Evolutionary conservation across 2,329 filamentous ascomycete genomes (phyloP), one percentile per base, ranked within the genome.

Genomic region (Paecilomyces dactylethromorphus): DNA sequence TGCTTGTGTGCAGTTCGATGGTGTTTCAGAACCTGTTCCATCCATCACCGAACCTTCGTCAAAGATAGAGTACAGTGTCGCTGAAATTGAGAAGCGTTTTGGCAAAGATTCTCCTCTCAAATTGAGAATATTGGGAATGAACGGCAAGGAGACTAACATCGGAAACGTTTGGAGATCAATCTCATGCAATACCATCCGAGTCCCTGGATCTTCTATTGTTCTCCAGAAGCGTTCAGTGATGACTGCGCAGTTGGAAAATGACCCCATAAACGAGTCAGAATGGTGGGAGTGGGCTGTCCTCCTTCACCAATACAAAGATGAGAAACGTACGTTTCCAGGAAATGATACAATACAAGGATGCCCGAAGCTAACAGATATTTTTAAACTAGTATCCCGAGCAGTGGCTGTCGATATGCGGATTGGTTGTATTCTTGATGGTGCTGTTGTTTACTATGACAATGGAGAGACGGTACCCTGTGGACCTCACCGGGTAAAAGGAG

Each of bases 351-450:
- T 57, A 66, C 56, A 32, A 64, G 15, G 55, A 61, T 29, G 33
- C 59, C 15, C 57, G 64, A 5, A 52, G 63, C 33, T 68, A 64
- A 66, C 33, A 71, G 66, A 58, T 64, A 66, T 11, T 62, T 66
- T 7, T 24, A 55, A 11, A 64, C 72, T 31, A 74, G 74, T 33
- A 61, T 58, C 21, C 56, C 68, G 69, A n/a, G 79, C 77, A 0
- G 70, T 66, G 1, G 72, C 68, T 15, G 76, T 82, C 29, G 79
- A 82, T 60, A 63, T 81, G 2, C 71, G 78, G 1, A 74, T 80
- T 5, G 79, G 79, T 3, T 71, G 66, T 49, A 63, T 68, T 6
- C 73, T 81, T 49, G 79, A 82, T 56, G 78, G 79, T 26, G 78
- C 75, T 4, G 71, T 78, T 32, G 74, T 82, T 2, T 69, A 78